phyloP scores from a whole-genome alignment of 139 green algal genomes.

The Microglena sp. region DNA sequence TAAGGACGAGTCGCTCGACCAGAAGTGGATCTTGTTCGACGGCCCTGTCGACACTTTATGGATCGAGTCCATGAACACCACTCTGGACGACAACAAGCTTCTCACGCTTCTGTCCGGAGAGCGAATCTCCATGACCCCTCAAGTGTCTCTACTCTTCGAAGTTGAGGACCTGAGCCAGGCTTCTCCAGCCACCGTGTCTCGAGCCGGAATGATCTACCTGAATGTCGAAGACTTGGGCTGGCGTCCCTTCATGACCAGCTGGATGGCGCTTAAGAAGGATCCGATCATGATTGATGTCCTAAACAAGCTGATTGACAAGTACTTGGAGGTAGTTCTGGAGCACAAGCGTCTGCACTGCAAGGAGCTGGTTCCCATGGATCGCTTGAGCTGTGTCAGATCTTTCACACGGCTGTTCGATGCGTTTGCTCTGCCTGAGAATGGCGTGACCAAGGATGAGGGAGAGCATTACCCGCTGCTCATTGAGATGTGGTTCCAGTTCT shows the following conservation, averaged over 20 bases:
- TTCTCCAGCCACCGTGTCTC: conserved; percentile 63
- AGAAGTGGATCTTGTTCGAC: conserved; percentile 78
- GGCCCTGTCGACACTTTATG: conserved; percentile 77
- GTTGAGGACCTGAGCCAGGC: conserved; percentile 70
- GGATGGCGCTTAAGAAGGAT: conserved; percentile 42
- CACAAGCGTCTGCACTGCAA: conserved; percentile 55
- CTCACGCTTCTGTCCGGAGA: conserved; percentile 66
- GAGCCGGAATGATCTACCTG: conserved; percentile 78
- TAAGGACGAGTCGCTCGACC: conserved; percentile 51
- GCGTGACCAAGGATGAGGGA: conserved; percentile 33
- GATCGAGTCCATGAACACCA: conserved; percentile 81
- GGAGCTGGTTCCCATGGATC: conserved; percentile 63
- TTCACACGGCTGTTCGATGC: conserved; percentile 66
- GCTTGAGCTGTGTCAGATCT: conserved; percentile 52
- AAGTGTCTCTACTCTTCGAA: conserved; percentile 75
- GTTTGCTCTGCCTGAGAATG: conserved; percentile 50
- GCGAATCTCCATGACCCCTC: conserved; percentile 62
- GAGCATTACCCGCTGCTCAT: conserved; percentile 48
- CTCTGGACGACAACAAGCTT: conserved; percentile 78
- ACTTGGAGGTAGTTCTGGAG: conserved; percentile 56
- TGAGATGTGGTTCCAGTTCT: conserved; percentile 72
- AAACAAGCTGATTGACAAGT: conserved; percentile 57
- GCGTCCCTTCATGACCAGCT: conserved; percentile 58
- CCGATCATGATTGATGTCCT: conserved; percentile 32
- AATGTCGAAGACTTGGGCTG: conserved; percentile 75